phyloP scores from a whole-genome alignment of 208 protist species.

The Acanthamoeba triangularis region DNA sequence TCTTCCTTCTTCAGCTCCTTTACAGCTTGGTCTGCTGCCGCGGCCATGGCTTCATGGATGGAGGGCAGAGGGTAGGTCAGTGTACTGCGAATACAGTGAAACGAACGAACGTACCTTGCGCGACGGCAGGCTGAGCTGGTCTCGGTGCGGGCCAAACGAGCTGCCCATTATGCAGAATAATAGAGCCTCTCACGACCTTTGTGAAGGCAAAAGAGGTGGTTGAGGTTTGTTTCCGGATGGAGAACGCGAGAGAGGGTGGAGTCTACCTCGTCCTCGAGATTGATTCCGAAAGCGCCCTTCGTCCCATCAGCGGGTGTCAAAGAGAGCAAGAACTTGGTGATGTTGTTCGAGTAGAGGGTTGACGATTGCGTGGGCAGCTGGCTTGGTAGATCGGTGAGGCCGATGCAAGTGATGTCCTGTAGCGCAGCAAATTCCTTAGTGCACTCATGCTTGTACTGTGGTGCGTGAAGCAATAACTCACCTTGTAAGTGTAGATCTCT shows the following conservation, averaged over 20 bases:
- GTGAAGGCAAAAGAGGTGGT: background rate
- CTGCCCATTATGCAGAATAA: slow-evolving; percentile 79
- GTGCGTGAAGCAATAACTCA: background rate
- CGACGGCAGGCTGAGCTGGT: background rate
- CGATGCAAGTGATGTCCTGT: slow-evolving; percentile 80
- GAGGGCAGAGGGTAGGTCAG: background rate
- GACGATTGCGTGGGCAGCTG: slow-evolving; percentile 92
- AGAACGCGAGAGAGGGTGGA: background rate
- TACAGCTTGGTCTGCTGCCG: background rate
- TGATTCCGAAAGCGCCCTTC: slow-evolving; percentile 84
- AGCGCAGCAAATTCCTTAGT: background rate
- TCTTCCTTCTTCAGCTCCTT: slow-evolving; percentile 11
- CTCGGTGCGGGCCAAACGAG: slow-evolving; percentile 71
- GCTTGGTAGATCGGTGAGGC: slow-evolving; percentile 94
- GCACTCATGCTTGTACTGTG: background rate
- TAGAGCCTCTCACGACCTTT: slow-evolving; percentile 84
- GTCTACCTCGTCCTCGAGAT: slow-evolving; percentile 87
- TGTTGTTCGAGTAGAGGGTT: slow-evolving; percentile 94
- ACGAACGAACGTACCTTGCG: background rate
- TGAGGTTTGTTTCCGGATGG: background rate
- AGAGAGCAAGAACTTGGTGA: slow-evolving; percentile 91
- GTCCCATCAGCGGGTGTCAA: slow-evolving; percentile 74
- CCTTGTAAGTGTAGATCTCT: slow-evolving; percentile 80
- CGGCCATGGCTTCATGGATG: background rate
- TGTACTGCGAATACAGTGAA: background rate